phyloP scores from a whole-genome alignment of 768 basidiomycete genomes.

The Lanmaoa rubissima region DNA sequence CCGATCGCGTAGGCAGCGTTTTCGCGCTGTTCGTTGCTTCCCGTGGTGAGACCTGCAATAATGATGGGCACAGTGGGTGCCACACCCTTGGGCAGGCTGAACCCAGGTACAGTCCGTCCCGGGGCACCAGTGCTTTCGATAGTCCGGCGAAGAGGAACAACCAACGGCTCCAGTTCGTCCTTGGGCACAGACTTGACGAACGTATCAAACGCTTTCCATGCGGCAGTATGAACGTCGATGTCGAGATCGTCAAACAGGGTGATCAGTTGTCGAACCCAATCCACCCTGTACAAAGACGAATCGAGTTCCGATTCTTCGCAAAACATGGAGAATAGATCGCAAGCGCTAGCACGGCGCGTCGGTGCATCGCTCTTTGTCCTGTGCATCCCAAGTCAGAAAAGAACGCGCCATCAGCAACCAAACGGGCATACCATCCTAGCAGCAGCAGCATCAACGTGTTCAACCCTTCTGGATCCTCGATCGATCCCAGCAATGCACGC shows the following conservation, averaged over 20 bases:
- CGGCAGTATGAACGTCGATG: constrained; percentile 74
- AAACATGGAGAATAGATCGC: constrained; percentile 75
- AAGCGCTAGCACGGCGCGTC: constrained; percentile 72
- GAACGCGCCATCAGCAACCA: neutral
- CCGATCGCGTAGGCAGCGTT: constrained; percentile 95
- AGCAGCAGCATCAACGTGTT: constrained; percentile 87
- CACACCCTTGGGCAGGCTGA: constrained; percentile 80
- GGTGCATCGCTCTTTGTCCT: constrained; percentile 82
- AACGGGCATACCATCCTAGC: constrained; percentile 71
- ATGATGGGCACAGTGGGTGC: constrained; percentile 83
- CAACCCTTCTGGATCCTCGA: constrained; percentile 83
- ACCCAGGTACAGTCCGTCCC: constrained; percentile 78
- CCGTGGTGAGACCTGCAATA: constrained; percentile 89
- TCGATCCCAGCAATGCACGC: constrained; percentile 69
- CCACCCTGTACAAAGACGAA: constrained; percentile 79
- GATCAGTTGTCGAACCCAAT: constrained; percentile 92
- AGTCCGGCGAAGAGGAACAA: constrained; percentile 83
- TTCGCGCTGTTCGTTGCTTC: constrained; percentile 93
- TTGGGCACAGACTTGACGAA: constrained; percentile 91
- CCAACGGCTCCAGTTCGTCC: constrained; percentile 88
- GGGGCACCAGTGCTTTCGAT: constrained; percentile 84
- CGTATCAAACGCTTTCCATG: constrained; percentile 78
- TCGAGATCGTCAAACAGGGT: constrained; percentile 77
- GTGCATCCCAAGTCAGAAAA: neutral
- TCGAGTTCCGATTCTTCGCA: constrained; percentile 84